Base-by-base conservation (phyloP, 371 early-diverging fungal genomes). In the Mucor circinelloides region DNA sequence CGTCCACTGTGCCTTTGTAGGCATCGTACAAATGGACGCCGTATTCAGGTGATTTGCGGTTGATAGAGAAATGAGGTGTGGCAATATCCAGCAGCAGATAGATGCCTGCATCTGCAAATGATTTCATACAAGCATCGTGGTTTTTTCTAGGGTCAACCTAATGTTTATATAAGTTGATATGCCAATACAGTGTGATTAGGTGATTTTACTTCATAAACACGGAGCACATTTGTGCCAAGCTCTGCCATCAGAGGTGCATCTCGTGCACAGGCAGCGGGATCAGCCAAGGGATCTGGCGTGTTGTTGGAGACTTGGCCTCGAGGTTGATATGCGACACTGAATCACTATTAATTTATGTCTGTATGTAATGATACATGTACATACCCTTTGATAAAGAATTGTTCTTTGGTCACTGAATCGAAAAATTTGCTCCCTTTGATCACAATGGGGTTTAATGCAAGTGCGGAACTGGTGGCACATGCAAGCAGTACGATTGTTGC, bases 301-400 rank as follows among this genome's bases (percentile, higher is more conserved):
- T 50, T 50, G 36, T 71, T 65, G 31, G 44, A 68, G 8, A 68
- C 40, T 2, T 73, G 77, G 57, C 77, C 71, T 65, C 87, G 81
- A 28, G 94, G 93, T 63, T 93, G 91, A 64, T 93, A 94, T 6
- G 92, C 91, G 3, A 93, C 82, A 50, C 83, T 83, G 52, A 12
- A 15, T 40, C 30, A 56, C 23, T 48, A 19, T 17, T 50, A 27
- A 25, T 54, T 10, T 56, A 19, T 28, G 10, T 7, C 31, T 8
- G 0, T 4, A 8, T 32, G 30, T 15, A 6, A 17, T 12, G 7
- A 7, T 28, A 30, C 30, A 28, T 15, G 19, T 13, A 17, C 4
- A 2, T 74, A 83, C 83, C 93, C 93, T 77, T 91, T 92, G 74
- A 93, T 86, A 66, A 86, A 89, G 73, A 94, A 93, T 64, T 91